phyloP scores from a whole-genome alignment of 2,329 filamentous ascomycete genomes.

The Nannizzia gypsea region DNA sequence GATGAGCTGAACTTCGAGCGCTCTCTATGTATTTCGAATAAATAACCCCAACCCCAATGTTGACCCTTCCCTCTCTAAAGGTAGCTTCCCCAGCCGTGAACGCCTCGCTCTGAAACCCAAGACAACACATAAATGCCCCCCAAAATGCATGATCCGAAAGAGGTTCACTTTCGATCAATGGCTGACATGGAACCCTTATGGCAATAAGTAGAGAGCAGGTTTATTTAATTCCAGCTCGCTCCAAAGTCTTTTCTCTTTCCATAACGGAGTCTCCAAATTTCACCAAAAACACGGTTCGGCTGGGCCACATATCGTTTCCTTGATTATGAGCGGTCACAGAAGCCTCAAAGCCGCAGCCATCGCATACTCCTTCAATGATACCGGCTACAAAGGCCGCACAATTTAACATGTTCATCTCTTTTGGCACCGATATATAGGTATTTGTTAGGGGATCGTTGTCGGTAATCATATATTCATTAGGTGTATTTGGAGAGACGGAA shows the following conservation, averaged over 20 bases:
- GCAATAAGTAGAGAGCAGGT: too few relatives aligned
- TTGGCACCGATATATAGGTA: constrained; percentile 81
- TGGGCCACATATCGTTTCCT: constrained; percentile 75
- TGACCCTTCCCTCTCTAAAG: background rate
- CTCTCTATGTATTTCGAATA: background rate
- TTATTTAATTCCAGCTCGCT: constrained; percentile 44
- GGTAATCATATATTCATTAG: constrained; percentile 97
- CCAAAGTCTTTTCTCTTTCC: constrained; percentile 76
- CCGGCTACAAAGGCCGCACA: constrained; percentile 93
- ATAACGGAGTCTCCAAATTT: constrained; percentile 86
- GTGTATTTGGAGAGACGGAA: constrained; percentile 64
- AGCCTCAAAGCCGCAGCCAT: constrained; percentile 79
- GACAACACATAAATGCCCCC: background rate
- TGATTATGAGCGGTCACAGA: constrained; percentile 80
- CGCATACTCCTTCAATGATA: constrained; percentile 89
- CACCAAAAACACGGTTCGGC: constrained; percentile 88
- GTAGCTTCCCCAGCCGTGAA: background rate
- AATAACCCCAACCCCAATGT: background rate
- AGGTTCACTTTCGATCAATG: background rate
- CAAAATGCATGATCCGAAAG: background rate
- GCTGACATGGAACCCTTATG: background rate
- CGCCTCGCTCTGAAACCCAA: background rate
- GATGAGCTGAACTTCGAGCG: background rate
- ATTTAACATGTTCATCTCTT: constrained; percentile 92
- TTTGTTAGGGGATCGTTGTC: constrained; percentile 97